Evolutionary conservation across 2,329 filamentous ascomycete genomes (phyloP), one percentile per base, ranked within the genome.

Genomic region (Myriosclerotinia curreyana): DNA sequence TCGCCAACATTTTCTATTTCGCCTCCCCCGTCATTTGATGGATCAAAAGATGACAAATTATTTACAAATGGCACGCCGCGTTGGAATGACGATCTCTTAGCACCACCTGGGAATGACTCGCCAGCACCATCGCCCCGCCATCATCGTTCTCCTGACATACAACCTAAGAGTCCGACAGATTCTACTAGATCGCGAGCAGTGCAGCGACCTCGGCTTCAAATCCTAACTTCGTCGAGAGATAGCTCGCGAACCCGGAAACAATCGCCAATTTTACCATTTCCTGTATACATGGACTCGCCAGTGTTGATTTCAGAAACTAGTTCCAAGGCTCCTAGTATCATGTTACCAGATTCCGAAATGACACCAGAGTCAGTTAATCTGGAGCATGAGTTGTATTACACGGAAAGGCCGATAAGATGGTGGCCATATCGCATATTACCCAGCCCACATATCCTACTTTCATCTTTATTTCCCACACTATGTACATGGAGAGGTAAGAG

Each of bases 391-490:
- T 31, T 66, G 28, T 64, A 68, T 11, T 60, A 65, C 52, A 65
- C 68, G 14, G 66, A 71, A 44, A 72, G 62, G 78, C 81, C 62
- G 7, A 79, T 90, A 50, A 81, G 76, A 53, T 96, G 92, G 89
- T 97, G 93, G 92, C 92, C 92, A 2, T 90, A 92, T 74, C 79
- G 78, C 6, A 69, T 90, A 25, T 77, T 96, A 5, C 91, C 92
- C 3, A 79, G 90, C 14, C 91, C 92, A 2, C 82, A 89, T 64
- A 78, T 89, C 9, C 79, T 98, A 17, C 75, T 86, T 20, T 82
- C 85, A 20, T 93, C 90, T 0, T 77, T 99, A 0, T 96, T 98
- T 70, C 95, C 95, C 0, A 97, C 94, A 0, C 77, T 99, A 38
- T 88, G 87, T 68, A 87, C 83, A 34, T 99, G 94, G 92, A 80